Percentiles rank a stretch among this genome's conserved stretches.
Conservation (phyloP, 176 grass and related monocot species). For the Oryza officinalis region DNA sequence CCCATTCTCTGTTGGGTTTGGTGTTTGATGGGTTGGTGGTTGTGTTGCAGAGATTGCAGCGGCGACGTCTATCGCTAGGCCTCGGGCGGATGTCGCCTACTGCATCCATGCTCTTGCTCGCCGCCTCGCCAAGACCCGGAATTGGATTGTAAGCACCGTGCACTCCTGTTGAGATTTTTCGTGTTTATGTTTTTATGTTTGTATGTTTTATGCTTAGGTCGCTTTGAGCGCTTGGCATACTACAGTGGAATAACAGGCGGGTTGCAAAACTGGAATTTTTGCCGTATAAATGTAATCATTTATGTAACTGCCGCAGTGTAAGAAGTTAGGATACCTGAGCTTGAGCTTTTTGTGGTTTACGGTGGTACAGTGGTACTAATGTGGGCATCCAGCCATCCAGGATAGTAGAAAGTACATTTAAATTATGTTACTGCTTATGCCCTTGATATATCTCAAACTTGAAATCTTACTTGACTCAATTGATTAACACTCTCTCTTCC, state of each 20-base stretch:
- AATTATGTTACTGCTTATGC: neutral
- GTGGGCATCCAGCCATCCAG: neutral
- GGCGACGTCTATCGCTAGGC: slow-evolving; percentile 64
- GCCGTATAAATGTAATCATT: neutral
- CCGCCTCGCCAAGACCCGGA: slow-evolving; percentile 82
- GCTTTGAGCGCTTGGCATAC: neutral
- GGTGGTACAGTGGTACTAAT: neutral
- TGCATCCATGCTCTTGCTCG: slow-evolving; percentile 84
- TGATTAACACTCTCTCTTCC: neutral
- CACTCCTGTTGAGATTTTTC: neutral
- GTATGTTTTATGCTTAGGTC: slow-evolving; percentile 19
- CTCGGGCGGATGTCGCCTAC: slow-evolving; percentile 78
- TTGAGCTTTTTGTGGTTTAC: neutral
- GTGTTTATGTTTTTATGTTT: neutral
- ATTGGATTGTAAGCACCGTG: slow-evolving; percentile 75
- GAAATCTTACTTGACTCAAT: neutral
- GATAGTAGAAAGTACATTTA: neutral
- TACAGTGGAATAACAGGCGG: neutral
- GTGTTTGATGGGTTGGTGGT: slow-evolving; percentile 33
- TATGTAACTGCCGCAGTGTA: neutral
- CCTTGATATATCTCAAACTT: neutral
- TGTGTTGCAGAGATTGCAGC: slow-evolving; percentile 69
- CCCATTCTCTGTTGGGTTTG: slow-evolving; percentile 6
- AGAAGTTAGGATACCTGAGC: neutral
- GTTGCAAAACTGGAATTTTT: neutral